These are phyloP conservation scores for Backusella circina DNA, from an alignment of 192 early-diverging fungal species.

Conservation along the genomic window DNA sequence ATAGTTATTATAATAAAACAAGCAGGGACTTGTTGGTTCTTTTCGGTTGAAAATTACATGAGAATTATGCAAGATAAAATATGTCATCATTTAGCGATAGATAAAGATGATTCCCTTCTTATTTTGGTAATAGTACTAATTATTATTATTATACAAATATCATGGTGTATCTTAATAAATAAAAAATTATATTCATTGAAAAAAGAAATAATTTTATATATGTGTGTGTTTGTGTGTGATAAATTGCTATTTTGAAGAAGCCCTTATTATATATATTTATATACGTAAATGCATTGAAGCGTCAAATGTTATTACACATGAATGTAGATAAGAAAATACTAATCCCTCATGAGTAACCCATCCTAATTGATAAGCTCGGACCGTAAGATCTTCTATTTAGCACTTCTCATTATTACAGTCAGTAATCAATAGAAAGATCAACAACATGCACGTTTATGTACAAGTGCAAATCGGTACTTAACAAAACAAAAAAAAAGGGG, in stretches of 20 bases:
- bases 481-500: not conserved
- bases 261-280: not conserved
- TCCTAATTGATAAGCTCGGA: not conserved
- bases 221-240: too few species aligned
- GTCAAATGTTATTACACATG: not conserved
- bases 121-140: too few species aligned
- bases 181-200: too few species aligned
- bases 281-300: not conserved
- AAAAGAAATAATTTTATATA: too few species aligned
- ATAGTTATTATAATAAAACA: not conserved
- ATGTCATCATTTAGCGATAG: too few species aligned
- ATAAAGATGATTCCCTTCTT: too few species aligned
- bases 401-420: too few species aligned
- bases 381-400: not conserved
- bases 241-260: too few species aligned
- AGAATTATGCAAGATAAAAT: not conserved
- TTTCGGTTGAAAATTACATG: not conserved
- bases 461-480: not conserved
- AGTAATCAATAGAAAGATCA: not conserved
- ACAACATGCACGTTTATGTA: not conserved
- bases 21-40: not conserved
- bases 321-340: not conserved
- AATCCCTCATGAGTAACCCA: not conserved
- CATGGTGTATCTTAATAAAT: too few species aligned
- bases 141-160: too few species aligned